Evolutionary conservation across 495 filamentous ascomycete genomes (phyloP).

Genomic region (Penicillium herquei): DNA sequence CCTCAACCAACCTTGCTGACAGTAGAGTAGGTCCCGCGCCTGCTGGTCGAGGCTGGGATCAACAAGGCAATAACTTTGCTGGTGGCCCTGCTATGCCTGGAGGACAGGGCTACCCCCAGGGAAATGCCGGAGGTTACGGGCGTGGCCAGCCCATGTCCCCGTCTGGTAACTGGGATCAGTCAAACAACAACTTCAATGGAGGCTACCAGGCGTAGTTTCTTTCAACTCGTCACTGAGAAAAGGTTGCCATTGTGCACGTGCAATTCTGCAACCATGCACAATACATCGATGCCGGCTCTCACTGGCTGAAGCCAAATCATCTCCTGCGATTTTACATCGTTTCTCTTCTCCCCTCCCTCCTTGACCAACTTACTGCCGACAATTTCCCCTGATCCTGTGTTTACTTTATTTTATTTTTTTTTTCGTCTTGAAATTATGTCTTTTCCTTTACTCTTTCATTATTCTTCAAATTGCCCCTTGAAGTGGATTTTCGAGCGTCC

Average conservation of each 20-base stretch:
- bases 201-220: constrained; percentile 51
- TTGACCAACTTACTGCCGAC: neutral
- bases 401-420: neutral
- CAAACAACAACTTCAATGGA: constrained; percentile 53
- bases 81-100: constrained; percentile 54
- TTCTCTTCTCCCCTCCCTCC: constrained; percentile 8
- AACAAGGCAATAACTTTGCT: constrained; percentile 55
- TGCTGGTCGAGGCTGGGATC: constrained; percentile 61
- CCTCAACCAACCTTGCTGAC: constrained; percentile 3
- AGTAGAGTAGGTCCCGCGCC: constrained; percentile 50
- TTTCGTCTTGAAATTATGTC: neutral
- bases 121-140: constrained; percentile 76
- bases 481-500: constrained; percentile 47
- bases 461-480: constrained; percentile 28
- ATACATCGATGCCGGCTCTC: constrained; percentile 9
- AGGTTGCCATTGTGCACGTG: constrained; percentile 10
- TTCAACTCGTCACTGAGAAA: constrained; percentile 5
- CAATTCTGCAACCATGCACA: constrained; percentile 1
- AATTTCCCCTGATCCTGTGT: neutral
- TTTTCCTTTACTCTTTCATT: constrained; percentile 16
- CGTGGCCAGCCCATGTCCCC: constrained; percentile 75
- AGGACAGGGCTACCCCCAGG: constrained; percentile 57
- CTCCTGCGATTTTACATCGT: constrained; percentile 11
- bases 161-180: constrained; percentile 67
- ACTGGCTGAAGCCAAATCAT: constrained; percentile 13